Evolutionary conservation across 257 asterid species (phyloP).

Genomic region (Henckelia pumila): DNA sequence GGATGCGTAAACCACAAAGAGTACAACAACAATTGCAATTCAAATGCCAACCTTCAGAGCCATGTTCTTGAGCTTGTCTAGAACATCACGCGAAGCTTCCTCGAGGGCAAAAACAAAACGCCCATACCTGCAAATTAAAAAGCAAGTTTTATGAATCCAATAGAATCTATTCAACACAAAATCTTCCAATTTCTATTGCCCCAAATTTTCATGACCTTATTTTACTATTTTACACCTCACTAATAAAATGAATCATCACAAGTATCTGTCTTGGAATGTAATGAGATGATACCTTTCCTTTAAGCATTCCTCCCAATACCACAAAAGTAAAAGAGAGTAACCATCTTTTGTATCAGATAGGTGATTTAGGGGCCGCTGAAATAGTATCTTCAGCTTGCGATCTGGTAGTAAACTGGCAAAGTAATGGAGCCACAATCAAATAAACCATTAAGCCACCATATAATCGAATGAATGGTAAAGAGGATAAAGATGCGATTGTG

Average conservation of each 20-base stretch:
- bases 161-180: neutral
- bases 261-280: neutral
- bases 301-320: slow-evolving; percentile 95
- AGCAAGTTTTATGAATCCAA: neutral
- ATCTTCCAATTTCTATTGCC: neutral
- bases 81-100: slow-evolving; percentile 84
- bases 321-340: slow-evolving; percentile 75
- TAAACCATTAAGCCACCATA: slow-evolving; percentile 7
- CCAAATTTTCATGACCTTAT: neutral
- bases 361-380: slow-evolving; percentile 75
- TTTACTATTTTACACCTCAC: neutral
- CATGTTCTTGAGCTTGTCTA: slow-evolving; percentile 75
- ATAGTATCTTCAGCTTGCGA: slow-evolving; percentile 78
- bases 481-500: neutral
- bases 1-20: slow-evolving; percentile 9
- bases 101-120: slow-evolving; percentile 72
- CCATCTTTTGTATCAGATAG: slow-evolving; percentile 86
- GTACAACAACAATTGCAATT: slow-evolving; percentile 1
- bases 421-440: slow-evolving; percentile 29
- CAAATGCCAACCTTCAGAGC: slow-evolving; percentile 71
- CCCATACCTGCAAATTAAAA: slow-evolving; percentile 58
- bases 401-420: slow-evolving; percentile 77
- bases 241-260: neutral
- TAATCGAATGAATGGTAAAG: slow-evolving; percentile 2
- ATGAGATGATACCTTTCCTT: slow-evolving; percentile 62